phyloP scores from a whole-genome alignment of 2,329 filamentous ascomycete genomes.

The Beauveria medogensis region DNA sequence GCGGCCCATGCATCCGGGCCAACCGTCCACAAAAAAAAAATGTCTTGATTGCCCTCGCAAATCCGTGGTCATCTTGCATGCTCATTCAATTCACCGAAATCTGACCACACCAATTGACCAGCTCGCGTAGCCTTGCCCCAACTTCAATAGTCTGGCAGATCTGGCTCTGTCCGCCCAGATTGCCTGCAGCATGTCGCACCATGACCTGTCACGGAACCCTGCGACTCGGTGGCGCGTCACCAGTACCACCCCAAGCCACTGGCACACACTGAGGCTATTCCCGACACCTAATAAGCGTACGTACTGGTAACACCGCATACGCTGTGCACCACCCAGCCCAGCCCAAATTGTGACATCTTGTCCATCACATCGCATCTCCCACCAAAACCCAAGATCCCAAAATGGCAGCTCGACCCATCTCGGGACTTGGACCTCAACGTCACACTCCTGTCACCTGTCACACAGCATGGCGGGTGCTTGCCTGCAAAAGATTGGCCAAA shows the following conservation, averaged over 20 bases:
- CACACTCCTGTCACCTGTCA: neutral
- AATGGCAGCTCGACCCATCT: neutral
- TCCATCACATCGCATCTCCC: neutral
- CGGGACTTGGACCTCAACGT: neutral
- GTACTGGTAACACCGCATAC: neutral
- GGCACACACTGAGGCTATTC: neutral
- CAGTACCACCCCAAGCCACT: neutral
- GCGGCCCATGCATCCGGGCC: constrained; percentile 3
- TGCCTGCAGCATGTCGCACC: neutral
- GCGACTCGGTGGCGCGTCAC: neutral
- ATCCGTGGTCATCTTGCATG: neutral
- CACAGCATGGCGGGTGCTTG: neutral
- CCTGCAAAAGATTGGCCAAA: too few species aligned
- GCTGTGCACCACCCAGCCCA: neutral
- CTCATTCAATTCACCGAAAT: neutral
- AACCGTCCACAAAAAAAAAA: neutral
- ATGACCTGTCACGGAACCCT: neutral
- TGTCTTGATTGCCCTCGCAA: neutral
- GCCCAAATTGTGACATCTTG: neutral
- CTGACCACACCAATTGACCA: neutral
- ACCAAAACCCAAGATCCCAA: neutral
- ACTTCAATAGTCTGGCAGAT: neutral
- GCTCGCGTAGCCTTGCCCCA: neutral
- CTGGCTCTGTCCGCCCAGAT: neutral
- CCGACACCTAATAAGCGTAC: neutral